A percentile compares a stretch with the other conserved stretches of the same genome.
These are phyloP conservation scores for Carex arenaria DNA, from an alignment of 202 grass and related monocot genomes.

Conservation along the genomic window DNA sequence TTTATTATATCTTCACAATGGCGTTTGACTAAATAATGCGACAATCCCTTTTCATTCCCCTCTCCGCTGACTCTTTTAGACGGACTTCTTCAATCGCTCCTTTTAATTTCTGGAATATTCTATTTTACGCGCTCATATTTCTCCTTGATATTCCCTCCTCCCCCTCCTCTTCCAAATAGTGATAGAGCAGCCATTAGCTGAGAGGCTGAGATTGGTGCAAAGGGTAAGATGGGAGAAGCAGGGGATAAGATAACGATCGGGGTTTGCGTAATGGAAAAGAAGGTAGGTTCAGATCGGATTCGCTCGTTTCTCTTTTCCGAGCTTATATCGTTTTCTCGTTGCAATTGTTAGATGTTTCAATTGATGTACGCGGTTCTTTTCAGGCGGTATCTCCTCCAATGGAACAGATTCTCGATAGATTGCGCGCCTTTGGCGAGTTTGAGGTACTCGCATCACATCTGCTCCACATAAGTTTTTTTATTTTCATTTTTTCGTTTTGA, in stretches of 20 bases:
- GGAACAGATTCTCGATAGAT: slow-evolving; percentile 87
- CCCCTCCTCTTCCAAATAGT: background rate
- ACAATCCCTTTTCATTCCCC: slow-evolving; percentile 4
- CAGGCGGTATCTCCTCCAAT: slow-evolving; percentile 79
- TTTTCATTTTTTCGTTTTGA: background rate
- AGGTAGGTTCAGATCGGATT: slow-evolving; percentile 41
- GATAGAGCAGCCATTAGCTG: background rate
- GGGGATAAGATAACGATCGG: slow-evolving; percentile 65
- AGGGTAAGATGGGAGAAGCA: slow-evolving; percentile 30
- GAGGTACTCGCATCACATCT: slow-evolving; percentile 44
- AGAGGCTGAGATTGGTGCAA: slow-evolving; percentile 14
- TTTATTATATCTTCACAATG: background rate
- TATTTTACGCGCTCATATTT: slow-evolving; percentile 29
- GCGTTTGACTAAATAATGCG: background rate
- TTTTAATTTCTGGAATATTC: slow-evolving; percentile 32
- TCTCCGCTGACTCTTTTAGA: slow-evolving; percentile 13
- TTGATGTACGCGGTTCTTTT: slow-evolving; percentile 17
- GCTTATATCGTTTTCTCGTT: slow-evolving; percentile 22
- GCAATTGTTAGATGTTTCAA: slow-evolving; percentile 20
- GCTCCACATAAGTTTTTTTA: background rate
- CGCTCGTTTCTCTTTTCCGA: background rate
- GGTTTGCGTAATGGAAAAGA: slow-evolving; percentile 96
- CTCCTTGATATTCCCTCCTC: background rate
- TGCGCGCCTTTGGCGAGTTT: slow-evolving; percentile 83
- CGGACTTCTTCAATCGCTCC: slow-evolving; percentile 1